These are phyloP conservation scores for Cercophora samala DNA, from an alignment of 495 filamentous ascomycete genomes.

Conservation along the genomic window DNA sequence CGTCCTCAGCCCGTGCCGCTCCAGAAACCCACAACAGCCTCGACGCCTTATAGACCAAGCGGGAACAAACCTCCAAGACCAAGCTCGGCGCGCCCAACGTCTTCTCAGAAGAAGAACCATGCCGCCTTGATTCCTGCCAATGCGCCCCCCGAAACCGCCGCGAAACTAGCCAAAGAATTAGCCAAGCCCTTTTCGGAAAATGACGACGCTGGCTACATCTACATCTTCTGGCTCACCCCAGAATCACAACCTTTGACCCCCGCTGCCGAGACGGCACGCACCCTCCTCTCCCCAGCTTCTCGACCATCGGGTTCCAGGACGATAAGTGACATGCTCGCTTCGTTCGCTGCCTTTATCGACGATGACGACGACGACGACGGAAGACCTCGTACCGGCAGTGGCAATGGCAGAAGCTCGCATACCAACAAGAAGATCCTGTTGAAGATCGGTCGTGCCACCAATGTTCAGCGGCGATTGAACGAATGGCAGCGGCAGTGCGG, in stretches of 20 bases:
- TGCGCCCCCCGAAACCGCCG: slow-evolving; percentile 62
- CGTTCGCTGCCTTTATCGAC: slow-evolving; percentile 43
- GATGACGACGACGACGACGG: slow-evolving; percentile 24
- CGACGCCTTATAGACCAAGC: slow-evolving; percentile 24
- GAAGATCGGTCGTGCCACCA: slow-evolving; percentile 88
- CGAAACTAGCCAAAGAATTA: slow-evolving; percentile 66
- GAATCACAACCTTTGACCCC: slow-evolving; percentile 50
- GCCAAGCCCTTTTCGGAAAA: slow-evolving; percentile 72
- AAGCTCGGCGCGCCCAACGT: slow-evolving; percentile 10
- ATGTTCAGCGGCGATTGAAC: slow-evolving; percentile 85
- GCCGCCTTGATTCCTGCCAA: slow-evolving; percentile 64
- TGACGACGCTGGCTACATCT: slow-evolving; percentile 92
- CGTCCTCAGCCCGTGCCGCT: slow-evolving; percentile 41
- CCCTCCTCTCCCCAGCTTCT: slow-evolving; percentile 50
- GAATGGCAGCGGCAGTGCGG: slow-evolving; percentile 93
- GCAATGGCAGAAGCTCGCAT: slow-evolving; percentile 9
- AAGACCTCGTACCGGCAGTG: slow-evolving; percentile 9
- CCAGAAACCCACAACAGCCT: slow-evolving; percentile 30
- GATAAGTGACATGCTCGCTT: slow-evolving; percentile 63
- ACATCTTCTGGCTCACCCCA: slow-evolving; percentile 90
- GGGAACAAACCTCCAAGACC: slow-evolving; percentile 31
- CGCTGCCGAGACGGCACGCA: slow-evolving; percentile 55
- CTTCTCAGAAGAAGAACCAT: slow-evolving; percentile 51
- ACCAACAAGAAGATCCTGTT: slow-evolving; percentile 60
- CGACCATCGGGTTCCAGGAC: slow-evolving; percentile 50